Evolutionary conservation across 345 rosid genomes (phyloP).

Genomic region (Populus pruinosa): DNA sequence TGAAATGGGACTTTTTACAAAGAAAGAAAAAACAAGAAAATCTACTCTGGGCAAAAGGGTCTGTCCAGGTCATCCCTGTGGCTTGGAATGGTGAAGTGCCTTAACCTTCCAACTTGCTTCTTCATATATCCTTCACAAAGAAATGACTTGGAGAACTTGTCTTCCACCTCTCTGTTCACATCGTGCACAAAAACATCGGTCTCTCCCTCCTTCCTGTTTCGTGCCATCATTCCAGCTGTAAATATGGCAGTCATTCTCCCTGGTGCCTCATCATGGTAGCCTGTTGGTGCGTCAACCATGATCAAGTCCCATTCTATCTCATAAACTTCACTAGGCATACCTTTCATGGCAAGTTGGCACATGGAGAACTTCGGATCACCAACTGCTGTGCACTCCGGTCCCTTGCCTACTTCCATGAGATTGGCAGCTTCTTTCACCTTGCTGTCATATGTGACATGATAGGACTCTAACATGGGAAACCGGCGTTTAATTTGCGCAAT

Average conservation of each 20-base stretch:
- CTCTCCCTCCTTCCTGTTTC: slow-evolving; percentile 64
- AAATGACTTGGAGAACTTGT: slow-evolving; percentile 66
- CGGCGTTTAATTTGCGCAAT: slow-evolving; percentile 58
- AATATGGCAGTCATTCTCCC: slow-evolving; percentile 87
- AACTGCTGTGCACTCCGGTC: slow-evolving; percentile 65
- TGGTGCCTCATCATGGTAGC: slow-evolving; percentile 74
- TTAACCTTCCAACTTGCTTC: slow-evolving; percentile 67
- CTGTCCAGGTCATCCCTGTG: slow-evolving; percentile 41
- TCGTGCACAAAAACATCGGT: slow-evolving; percentile 88
- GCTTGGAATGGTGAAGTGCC: slow-evolving; percentile 87
- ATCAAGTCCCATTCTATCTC: slow-evolving; percentile 74
- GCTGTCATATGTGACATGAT: slow-evolving; percentile 72
- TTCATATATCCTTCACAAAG: slow-evolving; percentile 71
- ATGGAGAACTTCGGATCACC: slow-evolving; percentile 65
- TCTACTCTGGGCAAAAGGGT: slow-evolving; percentile 64
- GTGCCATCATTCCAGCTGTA: slow-evolving; percentile 86
- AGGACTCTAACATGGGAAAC: slow-evolving; percentile 65
- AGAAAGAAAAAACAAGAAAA: not conserved
- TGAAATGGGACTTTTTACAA: not conserved
- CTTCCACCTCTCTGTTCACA: slow-evolving; percentile 70
- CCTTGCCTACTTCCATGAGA: slow-evolving; percentile 66
- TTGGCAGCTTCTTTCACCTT: slow-evolving; percentile 66
- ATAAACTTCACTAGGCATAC: slow-evolving; percentile 73
- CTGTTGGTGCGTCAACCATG: slow-evolving; percentile 89
- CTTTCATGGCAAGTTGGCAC: slow-evolving; percentile 81